Conservation (phyloP, 2,329 filamentous ascomycete species). For the Biscogniauxia sp. region DNA sequence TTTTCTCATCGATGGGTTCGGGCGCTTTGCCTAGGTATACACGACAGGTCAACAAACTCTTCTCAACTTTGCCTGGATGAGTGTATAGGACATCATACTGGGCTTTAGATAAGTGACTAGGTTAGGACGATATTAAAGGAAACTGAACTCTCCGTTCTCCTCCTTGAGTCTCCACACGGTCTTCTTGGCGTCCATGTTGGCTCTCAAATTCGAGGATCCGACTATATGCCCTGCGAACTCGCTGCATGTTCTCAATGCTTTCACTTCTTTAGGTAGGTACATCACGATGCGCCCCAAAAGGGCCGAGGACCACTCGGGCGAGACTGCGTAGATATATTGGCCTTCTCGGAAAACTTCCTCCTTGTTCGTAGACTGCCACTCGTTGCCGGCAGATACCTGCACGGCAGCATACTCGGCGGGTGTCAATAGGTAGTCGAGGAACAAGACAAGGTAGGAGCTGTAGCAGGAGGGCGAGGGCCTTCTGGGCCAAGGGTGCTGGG, state of each 20-base stretch:
- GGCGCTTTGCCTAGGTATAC: no score
- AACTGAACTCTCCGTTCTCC: no score
- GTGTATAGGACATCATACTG: no score
- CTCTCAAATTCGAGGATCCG: constrained; percentile 23
- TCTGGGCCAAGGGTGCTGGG: constrained; percentile 11
- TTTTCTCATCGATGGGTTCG: no score
- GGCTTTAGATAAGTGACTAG: no score
- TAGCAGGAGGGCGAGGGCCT: background rate
- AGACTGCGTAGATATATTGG: constrained; percentile 24
- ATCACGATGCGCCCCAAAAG: constrained; percentile 21
- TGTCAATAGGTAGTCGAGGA: constrained; percentile 20
- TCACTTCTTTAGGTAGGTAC: constrained; percentile 21
- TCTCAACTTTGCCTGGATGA: no score
- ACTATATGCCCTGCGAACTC: constrained; percentile 19
- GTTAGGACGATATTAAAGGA: no score
- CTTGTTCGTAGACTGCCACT: constrained; percentile 23
- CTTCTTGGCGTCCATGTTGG: constrained; percentile 14
- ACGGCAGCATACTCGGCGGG: constrained; percentile 21
- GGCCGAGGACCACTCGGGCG: constrained; percentile 21
- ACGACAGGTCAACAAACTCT: no score
- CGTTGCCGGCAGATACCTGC: constrained; percentile 16
- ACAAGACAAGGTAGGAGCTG: no score
- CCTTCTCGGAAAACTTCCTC: constrained; percentile 26
- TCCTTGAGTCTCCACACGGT: no score
- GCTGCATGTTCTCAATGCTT: constrained; percentile 20